Evolutionary conservation across 2,329 filamentous ascomycete genomes (phyloP).

Genomic region (Aureobasidium vineae): DNA sequence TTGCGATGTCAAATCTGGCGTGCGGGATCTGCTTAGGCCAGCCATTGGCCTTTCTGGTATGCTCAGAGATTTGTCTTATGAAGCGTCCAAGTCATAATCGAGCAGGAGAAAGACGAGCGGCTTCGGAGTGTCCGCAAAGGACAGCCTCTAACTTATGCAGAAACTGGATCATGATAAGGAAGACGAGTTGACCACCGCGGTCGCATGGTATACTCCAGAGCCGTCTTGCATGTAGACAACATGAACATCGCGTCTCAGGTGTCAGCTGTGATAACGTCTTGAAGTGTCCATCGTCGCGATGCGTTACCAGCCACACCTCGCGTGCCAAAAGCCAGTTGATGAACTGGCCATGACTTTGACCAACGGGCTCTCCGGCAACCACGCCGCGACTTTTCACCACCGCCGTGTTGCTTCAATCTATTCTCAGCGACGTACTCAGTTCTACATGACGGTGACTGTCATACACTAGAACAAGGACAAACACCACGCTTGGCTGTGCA

Average conservation of each 20-base stretch:
- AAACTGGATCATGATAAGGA: not conserved
- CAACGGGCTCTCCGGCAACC: not conserved
- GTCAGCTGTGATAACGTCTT: not conserved
- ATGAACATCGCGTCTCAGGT: not conserved
- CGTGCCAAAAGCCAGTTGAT: not conserved
- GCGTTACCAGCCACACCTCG: not conserved
- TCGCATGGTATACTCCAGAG: not conserved
- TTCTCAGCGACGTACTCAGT: not conserved
- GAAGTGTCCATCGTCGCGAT: not conserved
- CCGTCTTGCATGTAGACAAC: not conserved
- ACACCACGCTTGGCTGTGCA: not conserved
- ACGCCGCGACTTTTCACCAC: not conserved
- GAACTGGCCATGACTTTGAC: conserved; percentile 3
- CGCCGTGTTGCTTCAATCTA: not conserved
- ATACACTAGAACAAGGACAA: not conserved
- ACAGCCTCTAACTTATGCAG: not conserved
- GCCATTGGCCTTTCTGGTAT: not conserved
- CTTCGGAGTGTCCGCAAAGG: not conserved
- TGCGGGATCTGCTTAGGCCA: not conserved
- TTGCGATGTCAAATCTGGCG: not conserved
- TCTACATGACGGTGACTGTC: conserved; percentile 14
- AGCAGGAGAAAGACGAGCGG: not conserved
- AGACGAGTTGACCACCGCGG: not conserved
- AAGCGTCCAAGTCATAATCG: not conserved
- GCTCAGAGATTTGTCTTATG: too few relatives aligned